Base-by-base conservation (phyloP, 805 yeast genomes). In the Candida ascalaphidarum region DNA sequence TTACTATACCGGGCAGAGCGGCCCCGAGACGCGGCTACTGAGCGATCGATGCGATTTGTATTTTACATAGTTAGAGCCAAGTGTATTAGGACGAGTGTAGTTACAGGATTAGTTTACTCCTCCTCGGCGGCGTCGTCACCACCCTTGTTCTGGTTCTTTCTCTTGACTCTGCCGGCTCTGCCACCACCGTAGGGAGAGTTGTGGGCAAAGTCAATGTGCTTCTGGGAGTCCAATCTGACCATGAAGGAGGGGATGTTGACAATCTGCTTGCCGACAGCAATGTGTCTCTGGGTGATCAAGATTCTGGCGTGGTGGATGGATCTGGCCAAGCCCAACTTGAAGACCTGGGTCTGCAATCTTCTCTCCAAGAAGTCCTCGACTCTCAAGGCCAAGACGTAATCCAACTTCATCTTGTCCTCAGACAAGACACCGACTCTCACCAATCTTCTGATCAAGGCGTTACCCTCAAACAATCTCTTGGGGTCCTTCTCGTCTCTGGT, bases 161-260 rank as follows among this genome's bases (percentile, higher is more conserved):
- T 85, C 81, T 92, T 94, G 61, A 85, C 95, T 80, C 98, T 92
- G 68, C 98, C 98, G 54, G 98, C 94, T 77, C 98, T 89, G 56
- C 96, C 98, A 74, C 98, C 98, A 70, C 98, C 98, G 88, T 84
- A 89, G 69, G 98, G 98, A 51, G 98, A 92, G 68, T 84, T 85
- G 65, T 92, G 81, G 58, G 98, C 94, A 59, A 89, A 92, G 80
- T 92, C 97, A 72, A 92, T 85, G 86, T 92, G 97, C 83, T 92
- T 92, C 75, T 92, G 98, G 50, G 98, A 88, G 76, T 92, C 98
- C 65, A 92, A 82, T 78, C 98, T 94, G 47, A 92, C 98, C 81
- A 88, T 82, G 89, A 92, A 92, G 48, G 97, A 89, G 70, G 98
- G 97, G 52, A 92, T 82, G 76, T 77, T 83, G 69, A 92, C 98